phyloP scores from a whole-genome alignment of 495 filamentous ascomycete genomes.

The Daldinia caldariorum region DNA sequence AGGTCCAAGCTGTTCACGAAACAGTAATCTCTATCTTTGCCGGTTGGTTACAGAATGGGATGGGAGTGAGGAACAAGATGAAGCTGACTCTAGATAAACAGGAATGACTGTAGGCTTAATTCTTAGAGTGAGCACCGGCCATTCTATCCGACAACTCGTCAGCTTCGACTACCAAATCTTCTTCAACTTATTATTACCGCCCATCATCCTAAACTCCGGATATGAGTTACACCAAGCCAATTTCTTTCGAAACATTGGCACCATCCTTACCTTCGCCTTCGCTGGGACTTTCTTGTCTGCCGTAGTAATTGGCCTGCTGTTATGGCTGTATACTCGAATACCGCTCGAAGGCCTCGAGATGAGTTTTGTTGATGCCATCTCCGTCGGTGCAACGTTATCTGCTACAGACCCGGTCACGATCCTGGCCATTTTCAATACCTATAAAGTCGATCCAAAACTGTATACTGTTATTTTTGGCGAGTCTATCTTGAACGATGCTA shows the following conservation, averaged over 20 bases:
- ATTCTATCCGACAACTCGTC: slow-evolving; percentile 85
- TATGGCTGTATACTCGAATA: slow-evolving; percentile 89
- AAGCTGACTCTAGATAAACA: slow-evolving; percentile 51
- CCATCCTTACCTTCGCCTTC: slow-evolving; percentile 98
- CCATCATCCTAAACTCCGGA: slow-evolving; percentile 95
- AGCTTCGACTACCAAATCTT: slow-evolving; percentile 99
- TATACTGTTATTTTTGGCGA: slow-evolving; percentile 99
- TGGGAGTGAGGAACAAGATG: neutral
- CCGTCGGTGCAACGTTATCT: slow-evolving; percentile 93
- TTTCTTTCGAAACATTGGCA: slow-evolving; percentile 98
- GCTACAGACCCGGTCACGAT: slow-evolving; percentile 98
- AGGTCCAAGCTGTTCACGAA: slow-evolving; percentile 96
- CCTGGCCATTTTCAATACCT: slow-evolving; percentile 97
- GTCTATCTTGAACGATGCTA: slow-evolving; percentile 96
- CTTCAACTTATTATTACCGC: slow-evolving; percentile 96
- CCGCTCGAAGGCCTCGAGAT: slow-evolving; percentile 86
- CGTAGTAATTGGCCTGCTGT: slow-evolving; percentile 84
- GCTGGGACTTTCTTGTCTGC: slow-evolving; percentile 97
- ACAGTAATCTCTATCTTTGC: slow-evolving; percentile 98
- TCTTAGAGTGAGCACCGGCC: slow-evolving; percentile 78
- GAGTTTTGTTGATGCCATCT: slow-evolving; percentile 91
- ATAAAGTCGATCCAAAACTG: slow-evolving; percentile 97
- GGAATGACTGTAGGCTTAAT: slow-evolving; percentile 96
- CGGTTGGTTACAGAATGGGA: slow-evolving; percentile 62
- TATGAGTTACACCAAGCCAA: slow-evolving; percentile 98